Evolutionary conservation across 179 eudicot genomes (phyloP), one percentile per base, ranked within the genome.

Genomic region (Sideroxylon spinosum): DNA sequence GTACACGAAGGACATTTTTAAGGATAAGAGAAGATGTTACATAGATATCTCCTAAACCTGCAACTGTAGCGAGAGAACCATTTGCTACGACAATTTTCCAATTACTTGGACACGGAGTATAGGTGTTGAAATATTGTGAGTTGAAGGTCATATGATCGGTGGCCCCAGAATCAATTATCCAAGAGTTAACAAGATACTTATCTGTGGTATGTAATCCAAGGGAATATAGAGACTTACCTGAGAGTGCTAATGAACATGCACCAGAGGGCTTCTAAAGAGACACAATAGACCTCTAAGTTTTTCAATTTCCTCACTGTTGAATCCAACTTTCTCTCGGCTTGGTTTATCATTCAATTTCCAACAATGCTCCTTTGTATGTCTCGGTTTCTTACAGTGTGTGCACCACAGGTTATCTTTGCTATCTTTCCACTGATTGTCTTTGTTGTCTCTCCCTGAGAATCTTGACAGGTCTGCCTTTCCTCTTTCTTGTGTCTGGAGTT

Each of bases 91-190:
- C 4, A 11, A 78, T 25, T 11, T 37, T 68, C 50, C 74, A 32
- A 16, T 68, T 69, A 9, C 68, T 56, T 52, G 68, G 28, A 55
- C 75, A 56, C 9, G 74, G 75, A 1, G 52, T 0, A 37, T 70
- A 56, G 4, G 68, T n/a, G 10, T 5, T 17, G 50, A 78, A 69
- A 7, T 11, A 7, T 8, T 25, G 37, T 20, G 61, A 65, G 19
- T 37, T 6, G 19, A 22, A 46, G 13, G 60, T 65, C 80, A 56
- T 78, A 29, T 78, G 75, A 32, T 78, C 75, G 11, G 74, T 69
- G 17, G 75, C 80, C 8, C 66, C 56, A 7, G 59, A 78, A 22
- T 78, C 75, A n/a, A 78, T 29, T 2, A 68, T 23, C 80, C 56
- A 78, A 22, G 57, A 20, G 37, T 52, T 53, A 29, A 9, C 11